Evolutionary conservation across 2,329 filamentous ascomycete genomes (phyloP), one percentile per base, ranked within the genome.

Genomic region (Claviceps sp.): DNA sequence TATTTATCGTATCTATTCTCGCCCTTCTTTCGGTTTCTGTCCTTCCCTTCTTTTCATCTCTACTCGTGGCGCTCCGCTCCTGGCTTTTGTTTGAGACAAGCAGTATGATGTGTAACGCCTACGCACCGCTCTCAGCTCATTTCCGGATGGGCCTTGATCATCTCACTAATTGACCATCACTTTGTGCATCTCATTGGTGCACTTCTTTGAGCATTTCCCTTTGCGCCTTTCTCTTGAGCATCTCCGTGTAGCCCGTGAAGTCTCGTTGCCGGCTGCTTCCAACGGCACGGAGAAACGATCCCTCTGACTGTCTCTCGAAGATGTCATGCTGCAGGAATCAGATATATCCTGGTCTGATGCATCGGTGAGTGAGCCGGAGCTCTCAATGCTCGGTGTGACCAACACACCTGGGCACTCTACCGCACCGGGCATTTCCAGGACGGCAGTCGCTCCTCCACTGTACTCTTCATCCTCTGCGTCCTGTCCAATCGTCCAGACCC

Each of bases 401-500:
- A 65, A 66, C 8, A 66, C 62, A n/a, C 71, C 67, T 26, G 59
- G 48, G 43, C 56, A 57, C 3, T 54, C 24, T 48, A 41, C 2
- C 59, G 56, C 16, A 51, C 42, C 5, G 18, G 30, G 16, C 18
- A 34, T 40, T 18, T 68, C 63, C 4, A 71, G 55, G 6, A 72
- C 71, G 14, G 68, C 65, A 20, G 73, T 63, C 2, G 72, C 70
- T 1, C 69, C 72, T 47, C 72, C 67, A 14, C 70, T 67, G 14
- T 72, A 66, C 6, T 67, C 69, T 2, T 68, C 70, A 7, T 74
- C 70, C 1, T 74, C 70, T 2, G 71, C 72, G 1, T 77, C 76
- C 54, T 74, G 72, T 2, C 75, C 77, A 45, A 84, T 82, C 1
- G 81, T 84, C 81, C 81, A 84, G 38, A 81, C 76, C 81, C 80